Conservation (phyloP, 1,284 basidiomycete genomes). For the Apiotrichum sp. region DNA sequence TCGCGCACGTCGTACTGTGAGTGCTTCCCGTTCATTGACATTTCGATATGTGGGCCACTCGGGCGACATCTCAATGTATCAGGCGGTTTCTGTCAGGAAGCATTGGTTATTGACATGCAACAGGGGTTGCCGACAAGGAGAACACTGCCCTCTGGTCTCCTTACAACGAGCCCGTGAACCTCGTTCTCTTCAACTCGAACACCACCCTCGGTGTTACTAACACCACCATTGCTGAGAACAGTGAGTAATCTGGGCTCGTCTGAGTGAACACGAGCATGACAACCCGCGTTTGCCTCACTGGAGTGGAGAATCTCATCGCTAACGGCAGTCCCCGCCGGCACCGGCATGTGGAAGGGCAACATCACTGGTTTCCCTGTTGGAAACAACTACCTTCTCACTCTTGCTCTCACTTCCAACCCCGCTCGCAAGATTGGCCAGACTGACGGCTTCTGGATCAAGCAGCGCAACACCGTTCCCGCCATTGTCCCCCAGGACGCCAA, state of each 20-base stretch:
- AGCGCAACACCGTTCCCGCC: conserved; percentile 12
- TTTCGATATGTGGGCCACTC: too few relatives aligned
- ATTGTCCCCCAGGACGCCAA: conserved; percentile 7
- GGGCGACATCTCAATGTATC: too few relatives aligned
- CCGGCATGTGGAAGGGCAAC: conserved; percentile 20
- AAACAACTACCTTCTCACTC: conserved; percentile 17
- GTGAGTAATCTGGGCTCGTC: neutral
- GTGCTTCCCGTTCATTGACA: neutral
- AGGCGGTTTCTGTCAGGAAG: too few relatives aligned
- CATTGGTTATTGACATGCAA: too few relatives aligned
- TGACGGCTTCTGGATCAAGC: conserved; percentile 14
- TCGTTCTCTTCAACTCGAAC: conserved; percentile 16
- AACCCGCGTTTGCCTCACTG: too few relatives aligned
- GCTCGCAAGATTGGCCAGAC: conserved; percentile 14
- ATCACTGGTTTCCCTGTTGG: conserved; percentile 18
- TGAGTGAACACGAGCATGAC: too few relatives aligned
- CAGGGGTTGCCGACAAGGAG: conserved; percentile 9
- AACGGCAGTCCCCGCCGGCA: conserved; percentile 13
- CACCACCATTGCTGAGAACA: conserved; percentile 6
- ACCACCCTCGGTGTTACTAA: neutral
- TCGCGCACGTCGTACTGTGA: conserved; percentile 10
- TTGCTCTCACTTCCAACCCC: conserved; percentile 7
- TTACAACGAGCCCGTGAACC: conserved; percentile 7
- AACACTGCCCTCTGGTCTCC: conserved; percentile 12
- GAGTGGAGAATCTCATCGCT: neutral